Conservation (phyloP, 352 stramenopile genomes). For the Phytopythium litorale region DNA sequence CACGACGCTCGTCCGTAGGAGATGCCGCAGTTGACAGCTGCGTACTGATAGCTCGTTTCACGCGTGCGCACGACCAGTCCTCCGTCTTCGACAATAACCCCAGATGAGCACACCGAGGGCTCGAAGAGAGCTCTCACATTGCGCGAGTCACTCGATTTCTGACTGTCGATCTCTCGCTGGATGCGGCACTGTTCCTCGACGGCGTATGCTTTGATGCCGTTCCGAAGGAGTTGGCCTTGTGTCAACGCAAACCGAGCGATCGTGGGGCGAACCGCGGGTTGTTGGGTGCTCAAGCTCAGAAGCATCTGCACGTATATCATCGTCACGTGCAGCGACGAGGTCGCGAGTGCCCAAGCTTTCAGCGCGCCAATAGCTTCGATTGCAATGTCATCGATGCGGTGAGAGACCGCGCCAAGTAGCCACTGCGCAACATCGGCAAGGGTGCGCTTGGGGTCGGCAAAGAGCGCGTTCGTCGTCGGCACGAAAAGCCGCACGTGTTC, state of each 20-base stretch:
- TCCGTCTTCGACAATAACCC: slow-evolving; percentile 75
- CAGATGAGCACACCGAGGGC: slow-evolving; percentile 66
- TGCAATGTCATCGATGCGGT: slow-evolving; percentile 45
- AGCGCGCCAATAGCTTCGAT: slow-evolving; percentile 64
- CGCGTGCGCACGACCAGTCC: slow-evolving; percentile 70
- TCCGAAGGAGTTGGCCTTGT: slow-evolving; percentile 35
- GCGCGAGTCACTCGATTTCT: slow-evolving; percentile 50
- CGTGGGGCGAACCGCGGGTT: slow-evolving; percentile 7
- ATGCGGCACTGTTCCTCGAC: slow-evolving; percentile 34
- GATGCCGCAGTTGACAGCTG: slow-evolving; percentile 76
- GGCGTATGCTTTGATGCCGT: slow-evolving; percentile 46
- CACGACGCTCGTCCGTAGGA: slow-evolving; percentile 76
- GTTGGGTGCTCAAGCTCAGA: slow-evolving; percentile 15
- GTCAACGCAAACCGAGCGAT: slow-evolving; percentile 40
- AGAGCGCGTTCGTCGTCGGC: slow-evolving; percentile 49
- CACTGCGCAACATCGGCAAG: slow-evolving; percentile 61
- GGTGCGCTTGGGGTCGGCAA: slow-evolving; percentile 52
- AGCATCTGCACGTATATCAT: slow-evolving; percentile 76
- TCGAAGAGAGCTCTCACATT: slow-evolving; percentile 80
- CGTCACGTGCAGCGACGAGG: slow-evolving; percentile 63
- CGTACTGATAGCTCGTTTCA: slow-evolving; percentile 88
- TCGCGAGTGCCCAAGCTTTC: slow-evolving; percentile 71
- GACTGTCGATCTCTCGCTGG: slow-evolving; percentile 31
- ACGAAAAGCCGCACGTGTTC: slow-evolving; percentile 59
- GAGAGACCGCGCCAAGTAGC: slow-evolving; percentile 45